Base-by-base conservation (phyloP, 192 early-diverging fungal species). In the Mortierella claussenii region DNA sequence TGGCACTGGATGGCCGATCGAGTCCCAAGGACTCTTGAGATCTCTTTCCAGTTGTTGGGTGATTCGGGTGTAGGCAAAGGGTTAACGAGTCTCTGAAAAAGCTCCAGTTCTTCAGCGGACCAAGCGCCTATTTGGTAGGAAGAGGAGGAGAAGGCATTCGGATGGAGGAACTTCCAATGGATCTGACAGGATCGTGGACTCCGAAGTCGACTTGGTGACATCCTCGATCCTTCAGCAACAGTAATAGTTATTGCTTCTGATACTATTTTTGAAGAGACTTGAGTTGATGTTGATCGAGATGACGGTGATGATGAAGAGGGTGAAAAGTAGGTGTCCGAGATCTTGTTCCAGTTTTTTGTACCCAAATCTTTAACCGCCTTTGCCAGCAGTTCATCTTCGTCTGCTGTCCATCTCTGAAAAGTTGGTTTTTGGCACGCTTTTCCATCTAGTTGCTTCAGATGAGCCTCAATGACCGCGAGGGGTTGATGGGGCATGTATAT, bases 111-210 rank as follows among this genome's bases (percentile, higher is more conserved):
- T 0, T 60, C 68, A 3, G 40, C 43, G 13, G 58, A 54, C 68
- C 68, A 69, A 3, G 68, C 42, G 30, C 68, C 68, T 10, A 42
- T 60, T 15, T 12, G 24, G 27, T 42, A 69, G 12, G 46, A 37
- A 26, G 27, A 17, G 0, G 60, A 63, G 10, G 48, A 26, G 3
- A 17, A 3, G 28, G 42, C 8, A 20, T 60, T 44, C 2, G 57
- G 21, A 15, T 61, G 47, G 30, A 69, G 49, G 40, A 69, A 69
- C 20, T 61, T 61, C 58, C 59, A 69, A 0, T 59, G 57, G 34
- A 69, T 69, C 52, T 69, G 68, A 48, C 68, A 69, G 3, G 68
- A 60, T 17, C 68, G 36, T 7, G 68, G 51, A 34, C 58, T 69
- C n/a, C 66, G 53, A 42, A 11, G 17, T 42, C 17, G 40, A 42